Conservation (phyloP, 2,329 filamentous ascomycete genomes). For the Phialophora expanda region DNA sequence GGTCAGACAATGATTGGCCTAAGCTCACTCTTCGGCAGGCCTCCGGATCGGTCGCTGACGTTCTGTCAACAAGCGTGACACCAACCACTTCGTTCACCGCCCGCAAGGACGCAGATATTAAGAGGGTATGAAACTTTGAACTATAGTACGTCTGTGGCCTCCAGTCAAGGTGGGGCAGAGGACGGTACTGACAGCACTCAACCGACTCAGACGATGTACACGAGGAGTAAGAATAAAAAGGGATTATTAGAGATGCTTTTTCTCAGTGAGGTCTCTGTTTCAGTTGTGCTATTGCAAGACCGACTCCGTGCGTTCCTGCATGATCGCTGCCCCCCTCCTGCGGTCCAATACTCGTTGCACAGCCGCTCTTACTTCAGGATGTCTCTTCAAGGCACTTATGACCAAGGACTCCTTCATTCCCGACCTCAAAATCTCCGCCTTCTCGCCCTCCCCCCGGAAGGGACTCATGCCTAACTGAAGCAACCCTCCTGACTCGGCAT, state of each 20-base stretch:
- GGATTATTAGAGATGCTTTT: background rate
- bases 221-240: background rate
- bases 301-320: constrained; percentile 17
- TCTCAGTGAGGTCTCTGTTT: background rate
- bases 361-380: constrained; percentile 81
- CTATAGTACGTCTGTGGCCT: background rate
- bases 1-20: constrained; percentile 31
- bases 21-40: constrained; percentile 22
- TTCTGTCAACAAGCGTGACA: background rate
- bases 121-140: background rate
- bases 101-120: background rate
- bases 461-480: constrained; percentile 81
- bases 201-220: background rate
- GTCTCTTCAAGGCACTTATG: constrained; percentile 78
- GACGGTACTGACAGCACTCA: background rate
- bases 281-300: constrained; percentile 5
- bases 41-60: constrained; percentile 24
- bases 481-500: constrained; percentile 71
- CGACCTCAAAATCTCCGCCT: constrained; percentile 67
- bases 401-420: constrained; percentile 87
- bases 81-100: background rate
- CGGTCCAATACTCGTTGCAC: constrained; percentile 62
- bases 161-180: background rate
- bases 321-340: constrained; percentile 27
- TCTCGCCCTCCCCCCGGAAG: constrained; percentile 73